Evolutionary conservation across 2,329 filamentous ascomycete genomes (phyloP), one percentile per base, ranked within the genome.

Genomic region (Arachnomyces sp.): DNA sequence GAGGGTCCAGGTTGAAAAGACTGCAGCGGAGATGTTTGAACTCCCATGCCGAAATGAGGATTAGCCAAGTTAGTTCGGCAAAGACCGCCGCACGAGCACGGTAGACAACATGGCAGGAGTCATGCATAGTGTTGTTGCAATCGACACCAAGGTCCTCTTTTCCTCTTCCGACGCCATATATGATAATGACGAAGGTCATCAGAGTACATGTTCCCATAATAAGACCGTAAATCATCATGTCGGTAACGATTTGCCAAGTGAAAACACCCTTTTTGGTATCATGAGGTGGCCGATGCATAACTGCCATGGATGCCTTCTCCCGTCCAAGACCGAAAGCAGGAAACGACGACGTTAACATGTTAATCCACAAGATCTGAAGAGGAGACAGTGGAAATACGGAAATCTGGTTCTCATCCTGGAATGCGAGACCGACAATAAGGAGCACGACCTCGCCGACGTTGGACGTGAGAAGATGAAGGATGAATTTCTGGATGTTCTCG

Each of bases 401-500:
- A 28, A 74, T 59, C 1, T 62, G 59, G 11, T 62, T 63, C 4
- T 36, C 37, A 48, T 79, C 75, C 53, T 78, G 75, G 62, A 79
- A 78, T 0, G 66, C 73, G 7, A 79, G 67, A 42, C 75, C 76
- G 18, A 76, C 69, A 36, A 79, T 72, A 13, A 79, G 60, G 8
- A 74, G 68, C 42, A 72, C 67, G 12, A 76, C 76, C 54, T 78
- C 74, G 3, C 73, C 74, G 15, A 78, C 68, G 47, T 78, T 77
- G 43, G 72, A 68, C 3, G 72, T 67, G 29, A 77, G 64, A 28
- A 77, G 62, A 51, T 73, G 73, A 2, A 78, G 67, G 25, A 78
- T 67, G 47, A 78, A 78, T 47, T 90, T 90, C 55, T 92, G 84
- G 48, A 92, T 88, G 55, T 92, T 92, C 62, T 90, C 84, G 57